Evolutionary conservation across 495 filamentous ascomycete genomes (phyloP), one percentile per base, ranked within the genome.

Genomic region (Podospora sp.): DNA sequence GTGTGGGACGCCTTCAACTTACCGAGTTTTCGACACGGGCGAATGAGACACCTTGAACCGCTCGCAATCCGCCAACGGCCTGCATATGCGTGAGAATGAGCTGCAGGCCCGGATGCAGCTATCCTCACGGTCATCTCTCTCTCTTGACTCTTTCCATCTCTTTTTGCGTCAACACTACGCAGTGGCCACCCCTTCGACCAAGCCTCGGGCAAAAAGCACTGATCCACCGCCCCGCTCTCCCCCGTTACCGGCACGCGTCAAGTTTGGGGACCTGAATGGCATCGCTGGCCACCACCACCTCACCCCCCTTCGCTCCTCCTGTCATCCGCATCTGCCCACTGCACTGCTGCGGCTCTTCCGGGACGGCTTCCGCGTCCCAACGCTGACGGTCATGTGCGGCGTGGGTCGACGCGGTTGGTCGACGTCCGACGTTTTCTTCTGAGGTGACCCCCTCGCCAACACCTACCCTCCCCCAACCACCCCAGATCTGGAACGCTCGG

Each of bases 21-120:
- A 53, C 58, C 58, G 51, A 67, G 65, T 62, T 62, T 67, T 62
- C 27, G 33, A 56, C 49, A 27, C 62, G 50, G 65, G 65, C 65
- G 59, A 67, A 67, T 67, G 51, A 67, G 65, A 62, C 65, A 55
- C 59, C n/a, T 29, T 53, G 29, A 59, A 62, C 50, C 65, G 26
- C 40, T 46, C 5, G 40, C 49, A 59, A 60, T 60, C 46, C 59
- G 68, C 70, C 73, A 75, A 68, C 72, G 69, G 75, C 65, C 69
- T 75, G 74, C 75, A 77, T 74, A 65, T 65, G 58, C 35, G 29
- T 53, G 75, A 76, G 73, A 71, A 73, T 65, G 72, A 76, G 75
- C 73, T 77, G 76, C 76, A 77, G 75, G 61, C 14, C 40, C 46
- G 46, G 46, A 62, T 62, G 60, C 60, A 62, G 33, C 20, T 50